Conservation (phyloP, 2,329 filamentous ascomycete species). For the Colletotrichum somersetense region DNA sequence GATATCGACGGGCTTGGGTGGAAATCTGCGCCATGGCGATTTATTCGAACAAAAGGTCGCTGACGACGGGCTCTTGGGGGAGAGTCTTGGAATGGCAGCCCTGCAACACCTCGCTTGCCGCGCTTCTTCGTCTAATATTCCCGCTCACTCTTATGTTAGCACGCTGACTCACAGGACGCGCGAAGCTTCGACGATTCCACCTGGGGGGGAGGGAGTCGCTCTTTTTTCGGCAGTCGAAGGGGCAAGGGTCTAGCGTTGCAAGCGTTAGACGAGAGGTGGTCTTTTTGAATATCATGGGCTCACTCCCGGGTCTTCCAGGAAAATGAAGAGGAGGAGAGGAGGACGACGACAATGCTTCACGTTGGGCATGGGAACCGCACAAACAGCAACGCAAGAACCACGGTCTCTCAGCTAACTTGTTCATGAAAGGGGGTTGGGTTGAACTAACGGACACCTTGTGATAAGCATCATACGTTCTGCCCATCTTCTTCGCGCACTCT, state of each 20-base stretch:
- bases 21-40: not conserved
- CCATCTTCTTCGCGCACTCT: not conserved
- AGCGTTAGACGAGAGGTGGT: conserved; percentile 20
- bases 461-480: conserved; percentile 23
- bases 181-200: conserved; percentile 18
- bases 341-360: conserved; percentile 10
- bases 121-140: not conserved
- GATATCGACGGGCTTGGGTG: not conserved
- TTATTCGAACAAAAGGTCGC: not conserved
- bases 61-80: not conserved
- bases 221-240: conserved; percentile 6
- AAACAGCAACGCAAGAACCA: not conserved
- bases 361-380: conserved; percentile 20
- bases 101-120: not conserved
- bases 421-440: not conserved
- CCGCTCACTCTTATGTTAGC: conserved; percentile 10
- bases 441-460: not conserved
- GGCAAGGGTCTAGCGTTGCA: conserved; percentile 14
- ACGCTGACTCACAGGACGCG: conserved; percentile 21
- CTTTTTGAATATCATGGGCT: conserved; percentile 20
- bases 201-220: not conserved
- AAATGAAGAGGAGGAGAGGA: not conserved
- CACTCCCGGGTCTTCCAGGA: not conserved
- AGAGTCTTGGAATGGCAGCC: conserved; percentile 2
- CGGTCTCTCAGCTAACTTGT: not conserved